Conservation (phyloP, 108 stramenopile genomes). For the Cyclotella choctawhatcheeana region DNA sequence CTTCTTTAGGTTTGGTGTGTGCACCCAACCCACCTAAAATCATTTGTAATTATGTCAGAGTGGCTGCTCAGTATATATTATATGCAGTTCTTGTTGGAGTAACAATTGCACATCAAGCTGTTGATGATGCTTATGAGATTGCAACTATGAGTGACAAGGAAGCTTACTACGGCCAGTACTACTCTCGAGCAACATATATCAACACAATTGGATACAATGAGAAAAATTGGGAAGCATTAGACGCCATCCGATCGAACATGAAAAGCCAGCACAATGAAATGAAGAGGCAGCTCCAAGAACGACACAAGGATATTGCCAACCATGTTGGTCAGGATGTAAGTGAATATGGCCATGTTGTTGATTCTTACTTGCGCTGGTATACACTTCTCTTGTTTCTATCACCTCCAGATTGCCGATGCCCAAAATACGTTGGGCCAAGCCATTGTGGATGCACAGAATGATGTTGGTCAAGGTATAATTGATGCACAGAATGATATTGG, state of each 20-base stretch:
- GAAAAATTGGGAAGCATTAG: background rate
- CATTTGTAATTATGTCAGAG: background rate
- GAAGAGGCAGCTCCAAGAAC: background rate
- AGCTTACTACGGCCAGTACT: background rate
- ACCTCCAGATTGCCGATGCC: background rate
- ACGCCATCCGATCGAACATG: background rate
- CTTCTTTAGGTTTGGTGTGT: too few species aligned
- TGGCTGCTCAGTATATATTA: background rate
- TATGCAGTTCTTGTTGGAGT: background rate
- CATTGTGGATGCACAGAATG: background rate
- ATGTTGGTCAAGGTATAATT: background rate
- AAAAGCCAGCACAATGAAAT: conserved; percentile 5
- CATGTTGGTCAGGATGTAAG: conserved; percentile 1
- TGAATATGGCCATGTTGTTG: background rate
- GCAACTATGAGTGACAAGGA: background rate
- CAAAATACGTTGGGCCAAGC: background rate
- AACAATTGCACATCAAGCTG: background rate
- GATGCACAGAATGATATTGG: background rate
- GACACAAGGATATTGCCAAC: background rate
- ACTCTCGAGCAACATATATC: background rate
- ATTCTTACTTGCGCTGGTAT: background rate
- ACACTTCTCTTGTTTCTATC: background rate
- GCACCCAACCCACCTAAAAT: too few species aligned
- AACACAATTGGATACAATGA: conserved; percentile 1
- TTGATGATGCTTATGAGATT: background rate